Conservation (phyloP, 148 eudicot genomes). For the Chenopodium berlandieri region DNA sequence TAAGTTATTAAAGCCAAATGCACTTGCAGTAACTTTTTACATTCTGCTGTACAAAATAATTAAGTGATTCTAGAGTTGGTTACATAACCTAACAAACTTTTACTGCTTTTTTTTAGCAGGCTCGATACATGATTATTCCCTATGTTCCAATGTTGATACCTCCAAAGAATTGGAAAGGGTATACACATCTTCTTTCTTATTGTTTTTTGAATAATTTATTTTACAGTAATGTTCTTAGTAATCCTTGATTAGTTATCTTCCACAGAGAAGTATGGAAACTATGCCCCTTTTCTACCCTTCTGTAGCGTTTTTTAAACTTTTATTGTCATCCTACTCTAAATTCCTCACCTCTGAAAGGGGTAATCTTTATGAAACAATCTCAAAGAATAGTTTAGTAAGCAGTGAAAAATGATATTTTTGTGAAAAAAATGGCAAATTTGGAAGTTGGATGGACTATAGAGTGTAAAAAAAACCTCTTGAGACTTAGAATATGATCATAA, state of each 20-base stretch:
- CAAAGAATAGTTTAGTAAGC: neutral
- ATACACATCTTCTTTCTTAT: slow-evolving; percentile 13
- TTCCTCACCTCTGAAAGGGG: neutral
- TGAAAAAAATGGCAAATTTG: neutral
- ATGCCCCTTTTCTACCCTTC: neutral
- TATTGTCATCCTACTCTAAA: neutral
- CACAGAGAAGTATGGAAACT: neutral
- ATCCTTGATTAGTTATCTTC: neutral
- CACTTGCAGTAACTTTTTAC: neutral
- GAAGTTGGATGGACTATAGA: neutral
- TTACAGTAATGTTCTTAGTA: neutral
- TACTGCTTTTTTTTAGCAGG: slow-evolving; percentile 43
- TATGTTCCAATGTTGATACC: slow-evolving; percentile 95
- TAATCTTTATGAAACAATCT: neutral
- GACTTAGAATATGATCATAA: neutral
- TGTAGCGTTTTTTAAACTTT: neutral
- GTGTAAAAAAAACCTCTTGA: neutral
- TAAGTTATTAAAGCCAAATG: neutral
- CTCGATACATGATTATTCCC: slow-evolving; percentile 68
- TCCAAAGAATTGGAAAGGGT: slow-evolving; percentile 87
- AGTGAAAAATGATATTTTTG: neutral
- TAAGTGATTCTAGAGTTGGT: neutral
- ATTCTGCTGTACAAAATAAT: neutral
- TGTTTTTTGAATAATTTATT: too few relatives aligned
- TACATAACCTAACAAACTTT: slow-evolving; percentile 20